A percentile compares a stretch with the other conserved stretches of the same genome.
Evolutionary conservation across 2,329 filamentous ascomycete species (phyloP).

Genomic region (Alternaria longipes): DNA sequence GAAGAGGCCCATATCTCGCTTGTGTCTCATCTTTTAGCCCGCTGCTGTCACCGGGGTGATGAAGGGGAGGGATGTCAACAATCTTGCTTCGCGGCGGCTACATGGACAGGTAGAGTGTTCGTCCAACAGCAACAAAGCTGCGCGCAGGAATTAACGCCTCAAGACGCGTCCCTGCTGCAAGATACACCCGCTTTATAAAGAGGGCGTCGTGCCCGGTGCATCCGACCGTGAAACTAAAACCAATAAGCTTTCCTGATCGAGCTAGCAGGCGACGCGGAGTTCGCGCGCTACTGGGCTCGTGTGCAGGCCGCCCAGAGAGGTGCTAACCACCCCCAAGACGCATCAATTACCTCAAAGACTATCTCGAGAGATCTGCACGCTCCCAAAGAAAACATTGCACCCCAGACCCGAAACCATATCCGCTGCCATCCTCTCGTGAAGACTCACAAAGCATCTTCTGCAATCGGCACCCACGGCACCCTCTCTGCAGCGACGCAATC

Average conservation of each 20-base stretch:
- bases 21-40: conserved; percentile 18
- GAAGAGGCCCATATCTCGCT: conserved; percentile 16
- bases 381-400: conserved; percentile 9
- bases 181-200: conserved; percentile 5
- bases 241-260: conserved; percentile 25
- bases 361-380: conserved; percentile 10
- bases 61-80: neutral
- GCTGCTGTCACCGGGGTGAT: conserved; percentile 13
- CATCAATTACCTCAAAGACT: conserved; percentile 31
- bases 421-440: conserved; percentile 1
- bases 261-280: conserved; percentile 32
- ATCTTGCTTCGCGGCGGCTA: neutral
- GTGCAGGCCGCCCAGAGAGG: conserved; percentile 14
- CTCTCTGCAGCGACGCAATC: conserved; percentile 21
- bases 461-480: conserved; percentile 20
- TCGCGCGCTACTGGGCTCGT: conserved; percentile 15
- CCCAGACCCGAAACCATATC: neutral
- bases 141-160: neutral
- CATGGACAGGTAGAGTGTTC: neutral
- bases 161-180: conserved; percentile 10
- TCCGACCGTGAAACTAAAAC: conserved; percentile 22
- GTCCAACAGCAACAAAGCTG: neutral
- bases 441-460: conserved; percentile 16
- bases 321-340: conserved; percentile 19
- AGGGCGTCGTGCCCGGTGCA: conserved; percentile 11